Base-by-base conservation (phyloP, 31 red algal genomes). In the Porphyra umbilicalis region DNA sequence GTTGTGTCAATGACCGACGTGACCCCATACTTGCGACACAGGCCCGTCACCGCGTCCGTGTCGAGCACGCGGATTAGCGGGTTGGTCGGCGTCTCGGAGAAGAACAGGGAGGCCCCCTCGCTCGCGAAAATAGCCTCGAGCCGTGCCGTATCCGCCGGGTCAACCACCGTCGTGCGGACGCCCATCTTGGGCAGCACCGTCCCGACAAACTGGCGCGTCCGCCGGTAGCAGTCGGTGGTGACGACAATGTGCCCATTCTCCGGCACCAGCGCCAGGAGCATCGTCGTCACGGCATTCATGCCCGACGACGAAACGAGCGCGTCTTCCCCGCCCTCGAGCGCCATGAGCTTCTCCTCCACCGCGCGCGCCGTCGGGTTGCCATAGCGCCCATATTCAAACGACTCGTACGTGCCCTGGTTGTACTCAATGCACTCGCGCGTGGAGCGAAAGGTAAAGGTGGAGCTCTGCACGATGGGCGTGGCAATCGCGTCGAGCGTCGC, bases 201-300 rank as follows among this genome's bases (percentile, higher is more conserved):
- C 36, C 79, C 83, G 11, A 99, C 79, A 89, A 99, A 99, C 83
- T 99, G 94, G 15, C 94, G 89, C 13, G 97, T 99, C 44, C 97
- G 83, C 37, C 97, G 77, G 83, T 99, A 99, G 76, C 94, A 99
- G 46, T 96, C 97, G 25, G 92, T 96, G 31, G 97, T 96, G n/a
- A 85, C 86, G 1, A 99, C 89, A 38, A 99, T 89, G 79, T 94
- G 88, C 4, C 92, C 93, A 84, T 90, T 82, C 33, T 87, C 81
- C 20, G 94, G 87, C 2, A 99, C 82, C 6, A 99, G 84, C 16
- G 97, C 94, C 32, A 96, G 77, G 18, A 99, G 81, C 97, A 96
- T 96, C 2, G 94, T 96, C 6, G 94, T 96, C 33, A 97, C 94
- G 2, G 97, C 88, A 32, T 94, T 95, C 97, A 99, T 99, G 10